Base-by-base conservation (phyloP, 108 stramenopile species). In the Nitzschia inconspicua region DNA sequence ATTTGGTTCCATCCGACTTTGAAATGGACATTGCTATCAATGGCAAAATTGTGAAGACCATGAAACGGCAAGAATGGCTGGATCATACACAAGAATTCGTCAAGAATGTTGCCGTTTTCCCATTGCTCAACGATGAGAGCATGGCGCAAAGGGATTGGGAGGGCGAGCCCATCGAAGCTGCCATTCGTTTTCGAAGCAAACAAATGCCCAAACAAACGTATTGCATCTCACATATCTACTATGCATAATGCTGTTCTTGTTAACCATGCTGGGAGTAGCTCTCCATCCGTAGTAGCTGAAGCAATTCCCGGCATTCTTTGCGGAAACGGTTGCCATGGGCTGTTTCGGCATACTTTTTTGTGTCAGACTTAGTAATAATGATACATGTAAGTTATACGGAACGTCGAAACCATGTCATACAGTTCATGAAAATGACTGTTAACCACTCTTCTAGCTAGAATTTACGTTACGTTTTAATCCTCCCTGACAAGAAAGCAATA, bases 11-110 rank as follows among this genome's bases (percentile, higher is more conserved):
- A 6, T 4, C 13, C 2, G 65, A 66, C 30, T 47, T 66, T 8
- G 57, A 66, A 58, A 58, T 66, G 56, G 65, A 66, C 42, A 32
- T 32, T 57, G 65, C 57, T 5, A 58, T 66, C 57, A 66, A 66
- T 23, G 65, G 65, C 18, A 57, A 36, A 18, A 58, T 58, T 4
- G n/a, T n/a, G n/a, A 68, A 50, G 20, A 52, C 47, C 4, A 68
- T 68, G 58, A 35, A 61, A 39, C 44, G 57, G 18, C 49, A 68
- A 6, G 67, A 68, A 44, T 68, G 67, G 67, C 13, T 42, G 19
- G 13, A 1, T 2, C 30, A 68, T 27, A 68, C 18, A 5, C 18
- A 16, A 6, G 67, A 68, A 44, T 6, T 18, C 13, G 5, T n/a
- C 0, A 68, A 68, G 26, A 68, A 68, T 37, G 57, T 47, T 53